These are phyloP conservation scores for Trametes coccinea DNA, from an alignment of 768 basidiomycete species.

Conservation along the genomic window DNA sequence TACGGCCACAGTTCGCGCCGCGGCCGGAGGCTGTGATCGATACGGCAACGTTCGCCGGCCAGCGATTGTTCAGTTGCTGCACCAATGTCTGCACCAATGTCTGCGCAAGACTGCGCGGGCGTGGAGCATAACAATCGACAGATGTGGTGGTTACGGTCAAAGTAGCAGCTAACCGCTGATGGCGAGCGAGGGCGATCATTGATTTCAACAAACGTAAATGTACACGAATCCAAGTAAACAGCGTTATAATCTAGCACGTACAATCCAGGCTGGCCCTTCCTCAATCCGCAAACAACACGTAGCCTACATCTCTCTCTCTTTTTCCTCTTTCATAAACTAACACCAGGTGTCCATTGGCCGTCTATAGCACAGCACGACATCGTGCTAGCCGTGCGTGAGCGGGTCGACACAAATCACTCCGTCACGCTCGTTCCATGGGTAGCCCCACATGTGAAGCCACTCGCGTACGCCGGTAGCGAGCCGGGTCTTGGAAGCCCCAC, in stretches of 20 bases:
- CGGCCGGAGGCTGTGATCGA: constrained; percentile 23
- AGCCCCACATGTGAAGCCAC: constrained; percentile 92
- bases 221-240: constrained; percentile 18
- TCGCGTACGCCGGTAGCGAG: constrained; percentile 86
- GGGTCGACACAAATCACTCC: constrained; percentile 89
- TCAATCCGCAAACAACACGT: not conserved
- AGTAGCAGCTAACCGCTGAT: not conserved
- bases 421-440: constrained; percentile 92
- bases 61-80: not conserved
- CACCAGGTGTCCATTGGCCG: not conserved
- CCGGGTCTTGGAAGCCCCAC: constrained; percentile 81
- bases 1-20: constrained; percentile 1
- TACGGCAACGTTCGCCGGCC: constrained; percentile 27
- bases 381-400: constrained; percentile 55
- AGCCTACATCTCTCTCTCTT: constrained; percentile 5
- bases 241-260: constrained; percentile 15
- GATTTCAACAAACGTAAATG: constrained; percentile 4
- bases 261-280: constrained; percentile 9
- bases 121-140: not conserved
- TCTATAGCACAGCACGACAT: not conserved
- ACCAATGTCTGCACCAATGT: not conserved
- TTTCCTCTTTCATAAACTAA: not conserved
- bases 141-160: not conserved
- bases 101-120: not conserved
- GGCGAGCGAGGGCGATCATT: constrained; percentile 1